Evolutionary conservation across 345 rosid genomes (phyloP).

Genomic region (Noccaea bulbosa): DNA sequence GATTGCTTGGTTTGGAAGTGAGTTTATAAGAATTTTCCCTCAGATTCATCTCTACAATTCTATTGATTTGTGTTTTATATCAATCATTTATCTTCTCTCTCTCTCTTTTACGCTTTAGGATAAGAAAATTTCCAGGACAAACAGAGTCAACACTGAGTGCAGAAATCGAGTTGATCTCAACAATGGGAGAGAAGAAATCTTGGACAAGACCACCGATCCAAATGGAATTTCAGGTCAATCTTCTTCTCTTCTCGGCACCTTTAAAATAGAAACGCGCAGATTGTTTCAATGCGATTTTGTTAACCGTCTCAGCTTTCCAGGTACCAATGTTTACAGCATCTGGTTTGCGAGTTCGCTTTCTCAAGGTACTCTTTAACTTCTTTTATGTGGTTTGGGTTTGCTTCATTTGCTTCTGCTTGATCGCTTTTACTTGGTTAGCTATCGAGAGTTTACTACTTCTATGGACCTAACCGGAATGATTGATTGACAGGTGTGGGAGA

Average conservation of each 20-base stretch:
- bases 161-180: slow-evolving; percentile 93
- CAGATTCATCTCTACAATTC: not conserved
- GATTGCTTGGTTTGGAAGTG: slow-evolving; percentile 99
- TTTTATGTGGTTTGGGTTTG: not conserved
- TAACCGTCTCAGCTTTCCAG: slow-evolving; percentile 48
- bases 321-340: slow-evolving; percentile 99
- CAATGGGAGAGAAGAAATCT: slow-evolving; percentile 92
- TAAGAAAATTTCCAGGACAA: slow-evolving; percentile 97
- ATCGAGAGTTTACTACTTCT: not conserved
- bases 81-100: not conserved
- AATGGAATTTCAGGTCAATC: slow-evolving; percentile 94
- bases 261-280: not conserved
- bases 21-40: slow-evolving; percentile 43
- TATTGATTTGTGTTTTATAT: not conserved
- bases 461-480: slow-evolving; percentile 20
- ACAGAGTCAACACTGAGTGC: slow-evolving; percentile 98
- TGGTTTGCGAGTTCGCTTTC: slow-evolving; percentile 95
- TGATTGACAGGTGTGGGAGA: slow-evolving; percentile 90
- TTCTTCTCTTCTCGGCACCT: slow-evolving; percentile 19
- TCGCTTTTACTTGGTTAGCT: slow-evolving; percentile 23
- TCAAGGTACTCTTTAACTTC: slow-evolving; percentile 59
- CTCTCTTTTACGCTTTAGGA: slow-evolving; percentile 51
- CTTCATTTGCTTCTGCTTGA: not conserved
- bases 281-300: not conserved
- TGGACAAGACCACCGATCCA: slow-evolving; percentile 98